Conservation (phyloP, 2,329 filamentous ascomycete species). For the Pezicula neosporulosa region DNA sequence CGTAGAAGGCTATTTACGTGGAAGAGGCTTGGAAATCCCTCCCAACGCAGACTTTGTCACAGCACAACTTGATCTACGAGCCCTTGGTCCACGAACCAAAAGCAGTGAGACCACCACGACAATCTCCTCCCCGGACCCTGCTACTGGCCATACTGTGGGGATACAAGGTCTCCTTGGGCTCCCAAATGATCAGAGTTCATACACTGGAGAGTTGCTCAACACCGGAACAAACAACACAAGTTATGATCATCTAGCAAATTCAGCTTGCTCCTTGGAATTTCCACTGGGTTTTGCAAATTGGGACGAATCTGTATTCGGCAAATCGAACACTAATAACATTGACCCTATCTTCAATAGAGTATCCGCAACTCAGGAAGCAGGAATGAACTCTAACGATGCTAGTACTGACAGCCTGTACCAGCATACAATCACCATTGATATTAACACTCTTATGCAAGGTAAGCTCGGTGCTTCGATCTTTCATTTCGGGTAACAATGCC, state of each 20-base stretch:
- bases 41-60: slow-evolving; percentile 57
- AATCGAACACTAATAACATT: slow-evolving; percentile 8
- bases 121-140: slow-evolving; percentile 16
- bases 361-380: slow-evolving; percentile 7
- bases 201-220: slow-evolving; percentile 8
- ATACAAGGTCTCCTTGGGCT: background rate
- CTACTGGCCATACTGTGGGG: slow-evolving; percentile 12
- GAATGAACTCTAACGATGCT: background rate
- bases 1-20: slow-evolving; percentile 68
- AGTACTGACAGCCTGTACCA: background rate
- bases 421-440: slow-evolving; percentile 23
- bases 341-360: slow-evolving; percentile 15
- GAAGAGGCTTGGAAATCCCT: slow-evolving; percentile 60
- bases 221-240: slow-evolving; percentile 3
- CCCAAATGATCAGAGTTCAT: background rate
- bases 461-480: slow-evolving; percentile 10
- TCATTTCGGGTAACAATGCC: background rate
- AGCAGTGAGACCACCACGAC: slow-evolving; percentile 11
- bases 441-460: slow-evolving; percentile 27
- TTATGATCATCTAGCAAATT: background rate
- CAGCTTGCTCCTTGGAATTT: slow-evolving; percentile 12
- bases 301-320: slow-evolving; percentile 2
- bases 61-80: slow-evolving; percentile 45
- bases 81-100: slow-evolving; percentile 9
- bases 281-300: slow-evolving; percentile 9